Percentiles rank a stretch among this genome's conserved stretches.
These are phyloP conservation scores for Acephala macrosclerotiorum DNA, from an alignment of 2,329 filamentous ascomycete genomes.

Conservation along the genomic window DNA sequence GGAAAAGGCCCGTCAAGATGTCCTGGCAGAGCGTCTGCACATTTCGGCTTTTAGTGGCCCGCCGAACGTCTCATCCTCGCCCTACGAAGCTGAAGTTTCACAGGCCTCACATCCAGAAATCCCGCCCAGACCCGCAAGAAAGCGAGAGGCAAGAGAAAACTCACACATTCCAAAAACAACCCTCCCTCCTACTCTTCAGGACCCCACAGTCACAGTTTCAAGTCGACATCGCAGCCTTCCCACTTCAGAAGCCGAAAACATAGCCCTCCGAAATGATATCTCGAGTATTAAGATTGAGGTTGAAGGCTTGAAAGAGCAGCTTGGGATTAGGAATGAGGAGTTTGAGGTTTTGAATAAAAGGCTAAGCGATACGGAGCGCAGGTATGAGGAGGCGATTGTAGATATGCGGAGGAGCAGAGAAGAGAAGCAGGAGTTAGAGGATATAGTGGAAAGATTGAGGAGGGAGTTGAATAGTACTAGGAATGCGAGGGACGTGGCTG, in stretches of 20 bases:
- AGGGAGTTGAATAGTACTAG: neutral
- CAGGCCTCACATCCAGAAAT: neutral
- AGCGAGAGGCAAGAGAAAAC: neutral
- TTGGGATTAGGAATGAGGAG: neutral
- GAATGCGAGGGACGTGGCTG: neutral
- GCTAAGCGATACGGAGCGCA: neutral
- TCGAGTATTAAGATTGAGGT: neutral
- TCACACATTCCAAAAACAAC: neutral
- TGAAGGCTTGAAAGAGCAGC: constrained; percentile 1
- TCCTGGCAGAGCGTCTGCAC: too few species aligned
- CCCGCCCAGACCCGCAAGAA: neutral
- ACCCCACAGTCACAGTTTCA: neutral
- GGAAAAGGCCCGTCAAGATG: too few species aligned
- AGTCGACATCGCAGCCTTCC: neutral
- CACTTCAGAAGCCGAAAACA: neutral
- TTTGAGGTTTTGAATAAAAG: constrained; percentile 1
- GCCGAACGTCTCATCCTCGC: neutral
- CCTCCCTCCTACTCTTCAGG: neutral
- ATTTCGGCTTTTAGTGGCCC: too few species aligned
- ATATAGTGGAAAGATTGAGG: neutral
- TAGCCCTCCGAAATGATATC: neutral
- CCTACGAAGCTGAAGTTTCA: constrained; percentile 1
- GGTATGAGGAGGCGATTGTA: constrained; percentile 1
- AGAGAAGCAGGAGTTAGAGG: neutral
- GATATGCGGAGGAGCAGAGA: neutral